Evolutionary conservation across 2,329 filamentous ascomycete genomes (phyloP), one percentile per base, ranked within the genome.

Genomic region (Hymenoscyphus repandus): DNA sequence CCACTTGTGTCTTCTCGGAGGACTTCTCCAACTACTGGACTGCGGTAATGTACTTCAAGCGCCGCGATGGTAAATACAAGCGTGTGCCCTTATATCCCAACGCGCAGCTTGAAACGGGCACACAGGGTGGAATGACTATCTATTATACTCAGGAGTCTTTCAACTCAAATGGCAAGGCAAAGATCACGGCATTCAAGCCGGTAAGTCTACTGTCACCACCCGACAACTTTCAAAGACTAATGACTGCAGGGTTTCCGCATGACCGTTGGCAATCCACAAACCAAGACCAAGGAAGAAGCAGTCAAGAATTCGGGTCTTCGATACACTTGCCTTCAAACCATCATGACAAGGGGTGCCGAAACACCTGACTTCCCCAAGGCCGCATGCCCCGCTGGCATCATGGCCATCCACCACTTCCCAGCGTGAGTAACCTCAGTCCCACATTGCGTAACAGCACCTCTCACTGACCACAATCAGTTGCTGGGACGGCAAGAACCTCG

Each of bases 1-100:
- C 64, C 11, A 62, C 62, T 1, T 66, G 64, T 51, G 54, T 58
- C 27, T 69, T 69, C 50, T 60, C 59, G 3, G 65, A 69, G 51
- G 66, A 68, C 55, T 63, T 63, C 38, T 67, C 65, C 15, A 66
- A 66, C 45, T 66, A 66, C 49, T 65, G 62, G 63, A 66, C 63
- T 13, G 64, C 64, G 1, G 56, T 60, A 3, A 15, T 66, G n/a
- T 66, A 61, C 39, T 66, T 63, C 47, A 45, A 54, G 15, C 59
- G 62, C 5, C 47, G 53, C n/a, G 65, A 66, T 34, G 63, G 64
- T 13, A 65, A 55, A 1, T 66, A 61, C 42, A 64, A 65, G 48
- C 55, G 59, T 9, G 61, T 65, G 13, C 62, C 62, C 2, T 15
- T 32, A 10, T 36, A 39, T 12, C 11, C n/a, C 3, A 50, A 50